A percentile compares a stretch with the other conserved stretches of the same genome.
phyloP scores from a whole-genome alignment of 305 asterid species.

The Rubia balearica region DNA sequence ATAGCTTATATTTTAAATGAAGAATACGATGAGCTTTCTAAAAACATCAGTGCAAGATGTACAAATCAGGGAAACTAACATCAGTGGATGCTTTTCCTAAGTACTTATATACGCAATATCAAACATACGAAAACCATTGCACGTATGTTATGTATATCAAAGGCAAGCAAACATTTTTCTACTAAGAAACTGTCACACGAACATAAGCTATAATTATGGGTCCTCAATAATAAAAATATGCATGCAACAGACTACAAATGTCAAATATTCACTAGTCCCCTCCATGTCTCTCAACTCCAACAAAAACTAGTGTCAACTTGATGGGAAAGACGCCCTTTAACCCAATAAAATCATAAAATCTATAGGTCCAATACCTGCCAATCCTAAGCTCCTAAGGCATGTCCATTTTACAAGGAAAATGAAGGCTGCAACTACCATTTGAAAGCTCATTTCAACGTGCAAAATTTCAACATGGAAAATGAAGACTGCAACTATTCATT shows the following conservation, averaged over 20 bases:
- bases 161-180: not conserved
- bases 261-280: not conserved
- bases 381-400: not conserved
- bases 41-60: no score
- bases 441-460: not conserved
- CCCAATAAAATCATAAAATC: not conserved
- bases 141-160: no score
- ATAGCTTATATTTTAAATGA: no score
- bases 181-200: not conserved
- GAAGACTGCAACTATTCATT: no score
- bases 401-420: not conserved
- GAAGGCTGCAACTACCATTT: not conserved
- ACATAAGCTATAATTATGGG: not conserved
- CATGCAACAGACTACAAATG: not conserved
- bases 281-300: not conserved
- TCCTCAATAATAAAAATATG: not conserved
- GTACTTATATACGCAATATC: no score
- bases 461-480: no score
- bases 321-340: not conserved
- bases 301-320: not conserved
- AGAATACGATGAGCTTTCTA: no score
- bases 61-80: no score
- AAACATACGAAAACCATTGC: no score
- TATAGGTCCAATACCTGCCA: constrained; percentile 4
- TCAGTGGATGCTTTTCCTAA: no score